Evolutionary conservation across 257 asterid species (phyloP).

Genomic region (Solanum medicagineum): DNA sequence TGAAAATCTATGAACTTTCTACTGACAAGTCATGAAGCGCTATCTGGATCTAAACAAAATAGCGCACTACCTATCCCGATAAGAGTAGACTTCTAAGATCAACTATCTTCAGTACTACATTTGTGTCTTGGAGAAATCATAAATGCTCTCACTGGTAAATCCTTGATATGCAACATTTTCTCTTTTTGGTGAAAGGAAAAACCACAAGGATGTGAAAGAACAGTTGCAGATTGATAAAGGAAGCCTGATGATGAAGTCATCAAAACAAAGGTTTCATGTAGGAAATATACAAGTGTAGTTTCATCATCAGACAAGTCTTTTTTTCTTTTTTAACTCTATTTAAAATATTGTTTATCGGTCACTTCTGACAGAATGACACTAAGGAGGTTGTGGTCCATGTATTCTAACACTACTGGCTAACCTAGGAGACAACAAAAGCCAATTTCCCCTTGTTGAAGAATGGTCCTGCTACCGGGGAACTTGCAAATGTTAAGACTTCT

Average conservation of each 20-base stretch:
- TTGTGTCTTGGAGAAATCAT: neutral
- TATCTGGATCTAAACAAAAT: neutral
- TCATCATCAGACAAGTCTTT: neutral
- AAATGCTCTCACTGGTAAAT: neutral
- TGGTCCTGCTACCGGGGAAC: neutral
- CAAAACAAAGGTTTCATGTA: neutral
- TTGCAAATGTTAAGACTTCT: conserved; percentile 1
- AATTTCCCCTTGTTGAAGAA: neutral
- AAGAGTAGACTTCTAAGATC: neutral
- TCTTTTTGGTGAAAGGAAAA: neutral
- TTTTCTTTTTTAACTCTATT: neutral
- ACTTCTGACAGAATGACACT: neutral
- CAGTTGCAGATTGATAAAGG: neutral
- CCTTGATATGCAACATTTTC: neutral
- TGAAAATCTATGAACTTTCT: neutral
- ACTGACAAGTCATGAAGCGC: neutral
- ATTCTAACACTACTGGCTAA: conserved; percentile 1
- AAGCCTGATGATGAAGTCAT: neutral
- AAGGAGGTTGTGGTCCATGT: neutral
- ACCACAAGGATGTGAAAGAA: neutral
- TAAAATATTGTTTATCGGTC: neutral
- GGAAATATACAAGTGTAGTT: neutral
- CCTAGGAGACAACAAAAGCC: neutral
- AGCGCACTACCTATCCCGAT: neutral
- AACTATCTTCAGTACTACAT: neutral